A percentile compares a stretch with the other conserved stretches of the same genome.
Evolutionary conservation across 139 green algal genomes (phyloP).

Genomic region (Zygnema circumcarinatum): DNA sequence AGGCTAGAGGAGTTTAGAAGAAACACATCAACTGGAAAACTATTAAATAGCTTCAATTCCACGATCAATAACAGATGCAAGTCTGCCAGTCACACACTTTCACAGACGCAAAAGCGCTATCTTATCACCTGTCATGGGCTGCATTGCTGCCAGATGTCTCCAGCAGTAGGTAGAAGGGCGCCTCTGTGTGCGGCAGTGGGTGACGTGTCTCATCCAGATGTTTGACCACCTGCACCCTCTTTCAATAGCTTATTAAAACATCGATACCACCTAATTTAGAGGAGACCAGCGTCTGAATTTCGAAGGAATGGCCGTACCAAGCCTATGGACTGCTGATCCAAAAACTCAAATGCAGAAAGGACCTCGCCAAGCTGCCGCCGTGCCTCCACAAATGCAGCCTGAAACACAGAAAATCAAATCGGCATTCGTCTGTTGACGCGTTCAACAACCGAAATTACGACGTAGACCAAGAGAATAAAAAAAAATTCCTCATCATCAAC

Average conservation of each 20-base stretch:
- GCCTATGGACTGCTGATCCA: conserved; percentile 79
- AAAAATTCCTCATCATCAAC: no score
- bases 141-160: conserved; percentile 75
- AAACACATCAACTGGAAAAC: no score
- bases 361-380: conserved; percentile 79
- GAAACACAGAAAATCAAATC: conserved; percentile 37
- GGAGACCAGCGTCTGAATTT: no score
- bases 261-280: conserved; percentile 2
- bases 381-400: conserved; percentile 71
- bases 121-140: conserved; percentile 74
- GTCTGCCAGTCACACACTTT: no score
- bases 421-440: not conserved
- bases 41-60: no score
- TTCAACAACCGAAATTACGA: not conserved
- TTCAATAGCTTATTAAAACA: not conserved
- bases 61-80: no score
- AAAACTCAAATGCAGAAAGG: conserved; percentile 90
- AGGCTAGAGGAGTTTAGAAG: no score
- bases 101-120: no score
- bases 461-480: no score
- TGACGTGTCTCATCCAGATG: conserved; percentile 41
- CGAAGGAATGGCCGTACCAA: conserved; percentile 63
- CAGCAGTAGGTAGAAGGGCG: conserved; percentile 87
- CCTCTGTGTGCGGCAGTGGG: conserved; percentile 40
- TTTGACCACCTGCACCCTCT: conserved; percentile 33